phyloP scores from a whole-genome alignment of 1,284 basidiomycete species.

The Singerocomus rubriflavus region DNA sequence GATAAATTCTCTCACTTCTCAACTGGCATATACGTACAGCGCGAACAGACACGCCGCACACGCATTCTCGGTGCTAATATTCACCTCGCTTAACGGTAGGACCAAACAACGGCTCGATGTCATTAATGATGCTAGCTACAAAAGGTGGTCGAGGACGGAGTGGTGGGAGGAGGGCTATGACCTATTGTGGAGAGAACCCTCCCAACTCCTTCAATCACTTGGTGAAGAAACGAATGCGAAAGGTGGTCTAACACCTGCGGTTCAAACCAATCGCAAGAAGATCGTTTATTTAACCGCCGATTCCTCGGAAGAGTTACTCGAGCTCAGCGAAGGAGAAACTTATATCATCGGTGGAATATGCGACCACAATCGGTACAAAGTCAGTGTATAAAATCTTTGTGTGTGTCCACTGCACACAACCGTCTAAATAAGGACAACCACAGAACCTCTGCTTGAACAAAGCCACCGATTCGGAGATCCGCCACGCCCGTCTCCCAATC shows the following conservation, averaged over 20 bases:
- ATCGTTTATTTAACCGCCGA: constrained; percentile 96
- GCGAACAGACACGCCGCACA: constrained; percentile 71
- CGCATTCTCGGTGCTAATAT: constrained; percentile 73
- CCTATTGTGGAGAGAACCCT: constrained; percentile 51
- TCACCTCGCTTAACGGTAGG: constrained; percentile 75
- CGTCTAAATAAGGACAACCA: constrained; percentile 1
- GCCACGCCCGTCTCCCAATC: constrained; percentile 90
- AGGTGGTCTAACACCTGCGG: not conserved
- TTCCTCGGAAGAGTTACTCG: constrained; percentile 78
- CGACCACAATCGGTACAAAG: constrained; percentile 97
- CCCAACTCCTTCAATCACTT: constrained; percentile 1
- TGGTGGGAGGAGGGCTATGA: constrained; percentile 81
- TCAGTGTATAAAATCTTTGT: constrained; percentile 6
- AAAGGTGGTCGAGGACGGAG: constrained; percentile 77
- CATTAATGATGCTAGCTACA: constrained; percentile 67
- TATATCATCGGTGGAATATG: constrained; percentile 98
- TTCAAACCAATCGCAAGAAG: constrained; percentile 35
- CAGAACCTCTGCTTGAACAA: constrained; percentile 90
- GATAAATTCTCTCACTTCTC: constrained; percentile 81
- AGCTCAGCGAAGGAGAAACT: constrained; percentile 79
- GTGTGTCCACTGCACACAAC: not conserved
- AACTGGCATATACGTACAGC: constrained; percentile 88
- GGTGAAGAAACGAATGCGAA: constrained; percentile 9
- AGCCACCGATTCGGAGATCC: constrained; percentile 71
- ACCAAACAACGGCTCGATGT: constrained; percentile 67